These are phyloP conservation scores for Pleurotus eryngii DNA, from an alignment of 768 basidiomycete genomes.

Conservation along the genomic window DNA sequence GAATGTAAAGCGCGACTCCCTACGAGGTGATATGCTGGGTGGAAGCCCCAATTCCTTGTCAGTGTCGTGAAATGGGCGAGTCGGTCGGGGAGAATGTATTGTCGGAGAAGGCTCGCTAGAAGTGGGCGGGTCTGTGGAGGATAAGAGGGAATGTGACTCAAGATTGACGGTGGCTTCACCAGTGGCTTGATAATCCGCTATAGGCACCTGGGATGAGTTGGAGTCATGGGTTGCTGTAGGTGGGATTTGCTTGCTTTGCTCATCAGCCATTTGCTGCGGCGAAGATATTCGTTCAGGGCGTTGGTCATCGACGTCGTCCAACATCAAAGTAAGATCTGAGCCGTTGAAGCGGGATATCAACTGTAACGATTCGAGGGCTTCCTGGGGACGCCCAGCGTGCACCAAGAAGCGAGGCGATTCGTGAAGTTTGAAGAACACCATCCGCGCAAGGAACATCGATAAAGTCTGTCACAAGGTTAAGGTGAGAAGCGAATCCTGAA, in stretches of 20 bases:
- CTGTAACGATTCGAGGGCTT: slow-evolving; percentile 80
- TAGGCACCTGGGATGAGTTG: slow-evolving; percentile 8
- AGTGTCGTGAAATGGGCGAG: background rate
- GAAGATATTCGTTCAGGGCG: slow-evolving; percentile 16
- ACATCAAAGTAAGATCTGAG: slow-evolving; percentile 57
- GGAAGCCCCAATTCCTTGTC: slow-evolving; percentile 2
- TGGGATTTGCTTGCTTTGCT: background rate
- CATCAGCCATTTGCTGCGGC: background rate
- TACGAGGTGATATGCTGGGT: background rate
- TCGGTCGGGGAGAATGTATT: background rate
- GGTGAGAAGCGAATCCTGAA: background rate
- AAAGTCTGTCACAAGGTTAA: slow-evolving; percentile 58
- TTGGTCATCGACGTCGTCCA: slow-evolving; percentile 66
- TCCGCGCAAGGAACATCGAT: slow-evolving; percentile 82
- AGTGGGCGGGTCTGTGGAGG: slow-evolving; percentile 19
- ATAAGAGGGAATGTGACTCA: slow-evolving; percentile 25
- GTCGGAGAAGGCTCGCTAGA: slow-evolving; percentile 14
- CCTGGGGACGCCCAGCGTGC: slow-evolving; percentile 77
- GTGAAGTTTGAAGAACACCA: slow-evolving; percentile 86
- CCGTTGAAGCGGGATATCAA: slow-evolving; percentile 88
- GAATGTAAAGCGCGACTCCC: slow-evolving; percentile 4
- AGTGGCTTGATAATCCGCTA: slow-evolving; percentile 32
- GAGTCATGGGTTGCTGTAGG: background rate
- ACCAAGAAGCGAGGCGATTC: slow-evolving; percentile 95
- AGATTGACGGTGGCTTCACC: slow-evolving; percentile 23